Percentiles rank a stretch among this genome's conserved stretches.
Evolutionary conservation across 1,139 yeast species (phyloP).

Genomic region (Protomyces arabidopsidicola): DNA sequence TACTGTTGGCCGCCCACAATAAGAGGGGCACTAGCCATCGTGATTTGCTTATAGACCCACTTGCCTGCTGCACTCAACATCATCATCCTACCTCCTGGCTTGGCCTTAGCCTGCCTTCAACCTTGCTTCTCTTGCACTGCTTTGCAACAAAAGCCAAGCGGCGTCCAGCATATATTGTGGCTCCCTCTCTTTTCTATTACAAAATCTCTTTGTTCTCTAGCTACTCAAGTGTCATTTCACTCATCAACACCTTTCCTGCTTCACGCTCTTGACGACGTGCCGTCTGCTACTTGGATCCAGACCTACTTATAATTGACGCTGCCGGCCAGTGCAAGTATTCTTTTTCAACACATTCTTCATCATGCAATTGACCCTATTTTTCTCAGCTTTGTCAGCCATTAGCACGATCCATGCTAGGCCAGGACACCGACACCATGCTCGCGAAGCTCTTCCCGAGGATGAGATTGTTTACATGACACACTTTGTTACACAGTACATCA

Average conservation of each 20-base stretch:
- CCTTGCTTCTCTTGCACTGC: too few species aligned
- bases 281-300: background rate
- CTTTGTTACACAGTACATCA: conserved; percentile 19
- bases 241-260: too few species aligned
- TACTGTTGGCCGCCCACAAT: too few species aligned
- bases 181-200: background rate
- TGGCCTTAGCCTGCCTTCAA: too few species aligned
- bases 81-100: too few species aligned
- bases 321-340: background rate
- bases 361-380: background rate
- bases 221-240: too few species aligned
- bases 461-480: conserved; percentile 16
- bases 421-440: background rate
- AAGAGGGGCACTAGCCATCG: too few species aligned
- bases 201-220: background rate
- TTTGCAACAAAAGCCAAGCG: too few species aligned
- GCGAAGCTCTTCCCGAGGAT: background rate
- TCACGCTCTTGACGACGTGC: too few species aligned
- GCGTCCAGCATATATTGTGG: too few species aligned
- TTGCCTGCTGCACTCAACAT: too few species aligned
- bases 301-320: background rate
- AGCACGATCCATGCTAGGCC: background rate
- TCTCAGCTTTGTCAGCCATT: background rate
- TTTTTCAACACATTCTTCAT: background rate
- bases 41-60: too few species aligned